Evolutionary conservation across 257 asterid genomes (phyloP).

Genomic region (Dorcoceras hygrometricum): DNA sequence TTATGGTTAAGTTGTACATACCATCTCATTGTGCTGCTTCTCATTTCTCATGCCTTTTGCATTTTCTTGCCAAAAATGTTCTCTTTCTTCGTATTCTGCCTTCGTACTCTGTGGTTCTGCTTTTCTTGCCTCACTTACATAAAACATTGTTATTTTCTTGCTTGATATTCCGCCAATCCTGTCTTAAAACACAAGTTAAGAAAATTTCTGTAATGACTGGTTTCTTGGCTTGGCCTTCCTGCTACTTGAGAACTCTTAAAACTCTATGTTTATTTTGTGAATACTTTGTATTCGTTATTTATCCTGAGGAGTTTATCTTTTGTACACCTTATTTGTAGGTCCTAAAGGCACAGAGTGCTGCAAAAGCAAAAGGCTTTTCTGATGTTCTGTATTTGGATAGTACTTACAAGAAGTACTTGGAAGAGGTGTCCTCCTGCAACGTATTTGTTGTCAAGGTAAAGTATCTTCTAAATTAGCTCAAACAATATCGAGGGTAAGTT

Average conservation of each 20-base stretch:
- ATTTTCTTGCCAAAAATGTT: neutral
- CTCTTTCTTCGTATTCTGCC: neutral
- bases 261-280: conserved; percentile 1
- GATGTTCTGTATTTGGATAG: conserved; percentile 90
- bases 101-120: neutral
- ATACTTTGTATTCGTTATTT: conserved; percentile 2
- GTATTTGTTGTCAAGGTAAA: conserved; percentile 90
- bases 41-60: conserved; percentile 6
- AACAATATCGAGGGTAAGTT: conserved; percentile 3
- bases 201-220: conserved; percentile 8
- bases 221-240: neutral
- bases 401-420: conserved; percentile 63
- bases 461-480: conserved; percentile 3
- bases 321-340: neutral
- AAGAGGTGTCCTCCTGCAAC: conserved; percentile 96
- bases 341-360: conserved; percentile 87
- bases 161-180: conserved; percentile 12
- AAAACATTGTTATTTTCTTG: neutral
- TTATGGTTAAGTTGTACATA: neutral
- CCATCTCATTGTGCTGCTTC: neutral
- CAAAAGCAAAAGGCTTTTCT: conserved; percentile 89
- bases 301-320: conserved; percentile 1
- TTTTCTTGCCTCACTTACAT: neutral
- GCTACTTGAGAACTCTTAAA: conserved; percentile 5
- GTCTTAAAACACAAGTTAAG: conserved; percentile 9